Evolutionary conservation across 2,329 filamentous ascomycete species (phyloP).

Genomic region (Phyllosticta citribraziliensis): DNA sequence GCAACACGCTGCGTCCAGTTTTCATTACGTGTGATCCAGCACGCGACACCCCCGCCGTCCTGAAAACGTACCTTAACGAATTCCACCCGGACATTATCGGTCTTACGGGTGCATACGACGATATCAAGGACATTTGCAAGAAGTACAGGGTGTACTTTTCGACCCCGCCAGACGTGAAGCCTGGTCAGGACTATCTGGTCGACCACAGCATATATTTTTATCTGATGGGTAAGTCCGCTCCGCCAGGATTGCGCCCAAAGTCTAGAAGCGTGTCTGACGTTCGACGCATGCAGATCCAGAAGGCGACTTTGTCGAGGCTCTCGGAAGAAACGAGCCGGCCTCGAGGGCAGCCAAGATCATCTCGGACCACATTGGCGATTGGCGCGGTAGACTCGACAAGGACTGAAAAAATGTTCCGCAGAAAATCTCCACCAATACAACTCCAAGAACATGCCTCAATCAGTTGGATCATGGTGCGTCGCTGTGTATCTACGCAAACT

Average conservation of each 20-base stretch:
- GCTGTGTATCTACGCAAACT: neutral
- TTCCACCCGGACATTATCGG: slow-evolving; percentile 84
- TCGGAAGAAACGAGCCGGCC: slow-evolving; percentile 88
- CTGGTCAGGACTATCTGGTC: slow-evolving; percentile 92
- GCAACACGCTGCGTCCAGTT: slow-evolving; percentile 57
- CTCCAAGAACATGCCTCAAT: neutral
- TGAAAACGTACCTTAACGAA: slow-evolving; percentile 79
- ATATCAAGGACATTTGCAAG: slow-evolving; percentile 92
- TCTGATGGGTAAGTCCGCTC: slow-evolving; percentile 64
- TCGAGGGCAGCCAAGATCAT: slow-evolving; percentile 79
- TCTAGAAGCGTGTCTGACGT: slow-evolving; percentile 15
- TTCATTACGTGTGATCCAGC: slow-evolving; percentile 96
- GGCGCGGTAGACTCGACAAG: slow-evolving; percentile 50
- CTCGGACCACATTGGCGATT: slow-evolving; percentile 72
- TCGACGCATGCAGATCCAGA: slow-evolving; percentile 60
- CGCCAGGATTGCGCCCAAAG: neutral
- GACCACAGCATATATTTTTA: slow-evolving; percentile 99
- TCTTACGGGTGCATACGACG: slow-evolving; percentile 84
- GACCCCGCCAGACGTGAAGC: slow-evolving; percentile 77
- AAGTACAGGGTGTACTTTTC: slow-evolving; percentile 95
- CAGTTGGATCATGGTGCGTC: neutral
- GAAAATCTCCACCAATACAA: neutral
- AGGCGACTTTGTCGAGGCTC: slow-evolving; percentile 93
- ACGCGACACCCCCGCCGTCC: slow-evolving; percentile 73
- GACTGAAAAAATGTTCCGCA: slow-evolving; percentile 10